Evolutionary conservation across 108 stramenopile species (phyloP).

Genomic region (Fistulifera solaris): DNA sequence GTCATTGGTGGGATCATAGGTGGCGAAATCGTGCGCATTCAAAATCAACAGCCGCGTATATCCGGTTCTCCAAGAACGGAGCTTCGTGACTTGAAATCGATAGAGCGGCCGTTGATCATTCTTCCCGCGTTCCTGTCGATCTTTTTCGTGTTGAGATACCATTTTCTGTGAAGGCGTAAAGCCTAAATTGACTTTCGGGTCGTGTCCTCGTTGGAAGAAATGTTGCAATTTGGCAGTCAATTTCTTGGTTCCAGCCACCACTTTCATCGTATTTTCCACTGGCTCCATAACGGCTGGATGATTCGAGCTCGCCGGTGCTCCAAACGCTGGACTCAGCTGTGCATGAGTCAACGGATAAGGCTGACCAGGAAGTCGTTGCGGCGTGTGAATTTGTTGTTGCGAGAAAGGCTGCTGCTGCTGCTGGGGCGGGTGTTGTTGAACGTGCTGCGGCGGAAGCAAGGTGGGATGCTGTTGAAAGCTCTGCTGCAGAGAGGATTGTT

Average conservation of each 20-base stretch:
- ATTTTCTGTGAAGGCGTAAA: conserved; percentile 35
- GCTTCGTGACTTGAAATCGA: conserved; percentile 51
- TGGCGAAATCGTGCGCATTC: conserved; percentile 35
- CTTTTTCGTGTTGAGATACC: conserved; percentile 32
- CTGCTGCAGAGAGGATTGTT: no score
- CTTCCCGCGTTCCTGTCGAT: conserved; percentile 4
- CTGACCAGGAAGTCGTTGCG: background rate
- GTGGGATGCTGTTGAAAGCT: no score
- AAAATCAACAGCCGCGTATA: conserved; percentile 41
- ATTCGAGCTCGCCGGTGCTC: background rate
- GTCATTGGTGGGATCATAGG: conserved; percentile 39
- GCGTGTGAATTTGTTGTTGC: background rate
- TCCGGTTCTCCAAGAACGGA: conserved; percentile 55
- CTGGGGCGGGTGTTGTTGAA: no score
- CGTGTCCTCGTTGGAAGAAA: background rate
- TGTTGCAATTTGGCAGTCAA: background rate
- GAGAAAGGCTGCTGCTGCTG: background rate
- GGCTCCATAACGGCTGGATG: background rate
- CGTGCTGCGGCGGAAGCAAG: no score
- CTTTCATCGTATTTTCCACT: background rate
- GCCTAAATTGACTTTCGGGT: conserved; percentile 28
- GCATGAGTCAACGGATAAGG: conserved; percentile 5
- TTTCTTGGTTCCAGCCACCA: background rate
- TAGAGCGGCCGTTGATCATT: background rate
- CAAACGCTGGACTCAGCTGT: conserved; percentile 4